Conservation (phyloP, 1,284 basidiomycete species). For the Naganishia cerealis region DNA sequence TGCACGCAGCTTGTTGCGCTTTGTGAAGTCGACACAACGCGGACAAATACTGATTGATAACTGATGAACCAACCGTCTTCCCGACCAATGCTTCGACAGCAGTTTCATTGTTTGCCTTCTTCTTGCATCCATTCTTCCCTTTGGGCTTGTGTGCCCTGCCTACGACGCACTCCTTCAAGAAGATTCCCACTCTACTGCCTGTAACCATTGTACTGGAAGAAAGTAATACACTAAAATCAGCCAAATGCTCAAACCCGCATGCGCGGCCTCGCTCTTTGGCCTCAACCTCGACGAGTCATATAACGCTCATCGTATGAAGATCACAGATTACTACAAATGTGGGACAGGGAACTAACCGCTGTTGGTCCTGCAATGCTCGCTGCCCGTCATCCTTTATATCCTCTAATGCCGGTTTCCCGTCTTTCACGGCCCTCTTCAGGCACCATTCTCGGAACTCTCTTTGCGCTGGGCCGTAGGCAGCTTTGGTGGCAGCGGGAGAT, state of each 20-base stretch:
- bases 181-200: conserved; percentile 3
- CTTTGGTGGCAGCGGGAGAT: conserved; percentile 15
- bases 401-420: conserved; percentile 7
- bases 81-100: not conserved
- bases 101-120: not conserved
- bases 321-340: not conserved
- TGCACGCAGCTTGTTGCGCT: not conserved
- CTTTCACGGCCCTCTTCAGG: conserved; percentile 2
- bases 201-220: conserved; percentile 8
- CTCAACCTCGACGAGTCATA: not conserved
- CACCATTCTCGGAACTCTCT: conserved; percentile 16
- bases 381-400: not conserved
- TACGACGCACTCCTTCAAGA: conserved; percentile 19
- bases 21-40: conserved; percentile 14
- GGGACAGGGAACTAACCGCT: conserved; percentile 10
- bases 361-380: conserved; percentile 2
- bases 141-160: conserved; percentile 10
- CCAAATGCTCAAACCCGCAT: not conserved
- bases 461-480: conserved; percentile 11
- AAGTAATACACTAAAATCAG: not conserved
- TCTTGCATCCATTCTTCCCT: conserved; percentile 7
- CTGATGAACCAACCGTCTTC: conserved; percentile 4
- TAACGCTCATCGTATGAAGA: not conserved
- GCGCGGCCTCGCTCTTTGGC: not conserved
- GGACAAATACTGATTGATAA: conserved; percentile 15